Base-by-base conservation (phyloP, 345 rosid genomes). In the Crucihimalaya himalaica region DNA sequence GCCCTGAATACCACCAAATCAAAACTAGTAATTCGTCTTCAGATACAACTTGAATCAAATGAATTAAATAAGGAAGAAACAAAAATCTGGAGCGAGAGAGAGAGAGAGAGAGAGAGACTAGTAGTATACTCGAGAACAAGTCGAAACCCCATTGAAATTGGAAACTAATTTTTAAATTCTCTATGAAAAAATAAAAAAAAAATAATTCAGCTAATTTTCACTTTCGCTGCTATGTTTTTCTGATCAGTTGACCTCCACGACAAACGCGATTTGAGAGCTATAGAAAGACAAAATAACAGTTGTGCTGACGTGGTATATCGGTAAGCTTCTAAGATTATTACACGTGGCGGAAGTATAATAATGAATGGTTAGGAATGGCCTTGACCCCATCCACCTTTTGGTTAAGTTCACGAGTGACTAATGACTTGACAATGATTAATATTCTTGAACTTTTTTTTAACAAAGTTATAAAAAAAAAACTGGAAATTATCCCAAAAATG, bases 211-310 rank as follows among this genome's bases (percentile, higher is more conserved):
- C 68, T 70, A 9, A 15, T 64, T 61, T 69, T 61, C 46, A 37
- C 32, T 56, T 64, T 47, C 37, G 66, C 67, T 50, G 63, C 47
- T 57, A 35, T 58, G 51, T 62, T 66, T 71, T 46, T 67, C 68
- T 76, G 79, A 81, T 68, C 78, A 82, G 86, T 85, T 86, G 91
- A 86, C 94, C 81, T 76, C 82, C 75, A 74, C 74, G 53, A 37
- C 52, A 58, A 72, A 37, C 73, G 72, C 69, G 80, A 70, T 20
- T 20, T 59, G 63, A 52, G 77, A 61, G 64, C 54, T 75, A 62
- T 74, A 39, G 70, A 56, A 46, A 56, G 72, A 63, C 39, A 75
- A 64, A 73, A 5, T 62, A 64, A 46, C 66, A 28, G 63, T 53
- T 23, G 23, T 43, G 85, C 74, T 79, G 88, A 84, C 86, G 91